Conservation (phyloP, 163 green algal genomes). For the Scenedesmus sp. region DNA sequence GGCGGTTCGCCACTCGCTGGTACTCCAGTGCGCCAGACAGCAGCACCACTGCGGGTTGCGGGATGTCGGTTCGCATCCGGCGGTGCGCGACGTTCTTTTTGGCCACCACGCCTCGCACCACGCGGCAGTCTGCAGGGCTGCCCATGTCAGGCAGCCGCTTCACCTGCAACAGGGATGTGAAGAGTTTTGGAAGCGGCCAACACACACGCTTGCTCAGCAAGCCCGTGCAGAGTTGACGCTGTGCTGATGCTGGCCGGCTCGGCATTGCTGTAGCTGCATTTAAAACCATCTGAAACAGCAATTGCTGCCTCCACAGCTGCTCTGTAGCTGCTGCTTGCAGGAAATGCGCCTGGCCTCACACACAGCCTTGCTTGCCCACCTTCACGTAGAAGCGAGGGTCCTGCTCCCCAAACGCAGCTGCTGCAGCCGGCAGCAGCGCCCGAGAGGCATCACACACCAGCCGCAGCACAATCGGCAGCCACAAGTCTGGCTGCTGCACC, state of each 20-base stretch:
- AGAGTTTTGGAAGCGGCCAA: no score
- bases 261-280: not conserved
- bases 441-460: slow-evolving; percentile 76
- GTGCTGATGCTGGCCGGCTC: not conserved
- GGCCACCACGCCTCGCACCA: slow-evolving; percentile 87
- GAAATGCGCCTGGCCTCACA: not conserved
- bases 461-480: slow-evolving; percentile 70
- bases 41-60: slow-evolving; percentile 80
- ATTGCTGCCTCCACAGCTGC: not conserved
- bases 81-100: slow-evolving; percentile 93
- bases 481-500: slow-evolving; percentile 59
- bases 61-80: slow-evolving; percentile 84
- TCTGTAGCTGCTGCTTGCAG: not conserved
- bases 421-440: slow-evolving; percentile 61
- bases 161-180: slow-evolving; percentile 62
- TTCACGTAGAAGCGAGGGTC: slow-evolving; percentile 86
- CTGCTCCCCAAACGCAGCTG: slow-evolving; percentile 62
- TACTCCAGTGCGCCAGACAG: slow-evolving; percentile 88
- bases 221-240: not conserved
- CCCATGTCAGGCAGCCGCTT: slow-evolving; percentile 74
- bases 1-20: slow-evolving; percentile 66
- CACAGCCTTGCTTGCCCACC: slow-evolving; percentile 51
- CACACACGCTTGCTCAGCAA: not conserved
- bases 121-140: slow-evolving; percentile 66
- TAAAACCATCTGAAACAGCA: not conserved